Conservation (phyloP, 2,329 filamentous ascomycete species). For the Lecanicillium sp. region DNA sequence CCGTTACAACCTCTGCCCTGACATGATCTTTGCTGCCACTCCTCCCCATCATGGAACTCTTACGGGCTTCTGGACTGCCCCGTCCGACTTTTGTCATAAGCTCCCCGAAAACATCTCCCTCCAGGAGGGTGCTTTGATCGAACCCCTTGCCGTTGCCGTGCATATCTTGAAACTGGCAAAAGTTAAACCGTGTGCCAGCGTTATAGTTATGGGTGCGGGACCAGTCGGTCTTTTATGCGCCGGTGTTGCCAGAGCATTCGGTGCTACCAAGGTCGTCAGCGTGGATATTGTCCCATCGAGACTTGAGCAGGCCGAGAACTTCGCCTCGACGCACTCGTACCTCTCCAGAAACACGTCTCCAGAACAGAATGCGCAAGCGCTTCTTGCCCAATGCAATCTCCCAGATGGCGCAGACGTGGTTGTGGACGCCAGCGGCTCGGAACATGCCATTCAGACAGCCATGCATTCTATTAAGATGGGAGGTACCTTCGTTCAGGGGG, state of each 20-base stretch:
- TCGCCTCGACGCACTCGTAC: neutral
- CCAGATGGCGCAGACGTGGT: neutral
- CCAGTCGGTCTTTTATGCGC: neutral
- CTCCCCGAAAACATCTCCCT: neutral
- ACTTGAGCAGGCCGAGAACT: neutral
- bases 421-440: neutral
- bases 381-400: neutral
- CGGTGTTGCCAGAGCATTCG: neutral
- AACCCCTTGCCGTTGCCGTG: neutral
- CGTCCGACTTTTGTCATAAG: neutral
- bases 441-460: neutral
- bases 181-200: neutral
- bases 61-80: neutral
- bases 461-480: neutral
- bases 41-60: conserved; percentile 21
- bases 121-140: neutral
- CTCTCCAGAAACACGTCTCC: neutral
- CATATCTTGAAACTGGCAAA: neutral
- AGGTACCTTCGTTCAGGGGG: neutral
- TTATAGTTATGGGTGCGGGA: neutral
- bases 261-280: neutral
- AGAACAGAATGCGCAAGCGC: neutral
- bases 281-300: neutral
- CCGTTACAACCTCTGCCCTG: conserved; percentile 34
- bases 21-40: conserved; percentile 43